A percentile compares a stretch with the other conserved stretches of the same genome.
Conservation (phyloP, 345 rosid species). For the Murraya paniculata region DNA sequence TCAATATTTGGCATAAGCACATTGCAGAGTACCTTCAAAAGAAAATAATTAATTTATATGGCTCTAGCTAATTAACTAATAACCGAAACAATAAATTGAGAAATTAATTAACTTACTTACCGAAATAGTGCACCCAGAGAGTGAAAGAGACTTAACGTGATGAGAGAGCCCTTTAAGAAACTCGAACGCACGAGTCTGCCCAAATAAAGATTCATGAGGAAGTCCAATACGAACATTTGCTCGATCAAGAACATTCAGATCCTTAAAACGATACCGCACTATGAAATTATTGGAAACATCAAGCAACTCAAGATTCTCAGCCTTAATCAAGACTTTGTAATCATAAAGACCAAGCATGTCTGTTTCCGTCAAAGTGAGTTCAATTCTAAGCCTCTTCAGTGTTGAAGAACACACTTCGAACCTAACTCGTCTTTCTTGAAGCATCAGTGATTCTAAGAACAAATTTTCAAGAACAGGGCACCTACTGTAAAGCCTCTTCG, state of each 20-base stretch:
- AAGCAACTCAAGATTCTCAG: not conserved
- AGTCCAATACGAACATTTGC: conserved; percentile 1
- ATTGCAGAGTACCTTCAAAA: not conserved
- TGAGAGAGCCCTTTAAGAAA: not conserved
- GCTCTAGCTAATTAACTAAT: not conserved
- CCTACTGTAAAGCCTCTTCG: not conserved
- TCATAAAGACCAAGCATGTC: not conserved
- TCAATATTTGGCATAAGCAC: not conserved
- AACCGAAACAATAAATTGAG: not conserved
- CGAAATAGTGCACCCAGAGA: not conserved
- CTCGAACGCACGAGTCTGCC: not conserved
- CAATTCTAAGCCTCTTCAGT: not conserved
- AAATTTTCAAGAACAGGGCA: not conserved
- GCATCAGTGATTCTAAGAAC: not conserved
- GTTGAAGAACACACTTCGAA: not conserved
- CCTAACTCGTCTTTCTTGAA: not conserved
- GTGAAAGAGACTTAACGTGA: not conserved
- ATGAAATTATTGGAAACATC: not conserved
- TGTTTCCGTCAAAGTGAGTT: not conserved
- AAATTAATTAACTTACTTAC: not conserved
- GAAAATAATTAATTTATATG: not conserved
- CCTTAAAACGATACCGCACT: not conserved
- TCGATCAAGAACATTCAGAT: not conserved
- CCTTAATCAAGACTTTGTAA: not conserved
- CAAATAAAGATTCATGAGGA: not conserved